These are phyloP conservation scores for Coemansia sp. DNA, from an alignment of 192 early-diverging fungal genomes.

Conservation along the genomic window DNA sequence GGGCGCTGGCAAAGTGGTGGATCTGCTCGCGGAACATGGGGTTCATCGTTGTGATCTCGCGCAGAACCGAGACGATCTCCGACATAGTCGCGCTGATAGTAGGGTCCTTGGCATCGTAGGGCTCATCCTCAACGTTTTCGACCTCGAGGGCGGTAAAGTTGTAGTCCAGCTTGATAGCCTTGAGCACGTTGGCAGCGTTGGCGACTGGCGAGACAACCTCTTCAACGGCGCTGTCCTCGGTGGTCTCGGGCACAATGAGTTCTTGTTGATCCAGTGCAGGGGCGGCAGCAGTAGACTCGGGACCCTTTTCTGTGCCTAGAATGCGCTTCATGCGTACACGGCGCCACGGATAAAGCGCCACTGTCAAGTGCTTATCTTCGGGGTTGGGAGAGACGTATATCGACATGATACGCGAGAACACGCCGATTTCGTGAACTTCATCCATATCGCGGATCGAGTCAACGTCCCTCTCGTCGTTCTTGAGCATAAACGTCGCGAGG, in stretches of 20 bases:
- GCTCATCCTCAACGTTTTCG: slow-evolving; percentile 82
- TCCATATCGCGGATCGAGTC: slow-evolving; percentile 75
- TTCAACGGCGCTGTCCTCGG: slow-evolving; percentile 6
- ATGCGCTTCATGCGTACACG: slow-evolving; percentile 76
- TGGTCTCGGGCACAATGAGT: neutral
- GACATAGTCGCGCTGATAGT: slow-evolving; percentile 89
- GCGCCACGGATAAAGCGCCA: slow-evolving; percentile 94
- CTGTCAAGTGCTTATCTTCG: slow-evolving; percentile 84
- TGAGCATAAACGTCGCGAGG: slow-evolving; percentile 91
- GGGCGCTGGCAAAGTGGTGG: slow-evolving; percentile 92
- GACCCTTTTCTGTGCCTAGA: slow-evolving; percentile 8
- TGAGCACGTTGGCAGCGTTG: slow-evolving; percentile 34
- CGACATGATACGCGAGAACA: slow-evolving; percentile 97
- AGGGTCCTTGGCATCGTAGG: slow-evolving; percentile 83
- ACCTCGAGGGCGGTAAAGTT: slow-evolving; percentile 85
- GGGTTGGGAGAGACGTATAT: slow-evolving; percentile 79
- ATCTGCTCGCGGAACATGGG: slow-evolving; percentile 98
- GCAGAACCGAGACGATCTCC: slow-evolving; percentile 95
- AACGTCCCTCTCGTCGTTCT: slow-evolving; percentile 84
- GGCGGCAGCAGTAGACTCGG: neutral
- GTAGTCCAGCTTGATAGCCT: slow-evolving; percentile 60
- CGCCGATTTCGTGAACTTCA: slow-evolving; percentile 88
- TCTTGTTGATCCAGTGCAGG: neutral
- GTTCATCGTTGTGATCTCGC: slow-evolving; percentile 94
- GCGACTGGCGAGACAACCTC: neutral